Evolutionary conservation across 2,329 filamentous ascomycete species (phyloP), one percentile per base, ranked within the genome.

Genomic region (Waltergamsia citrina): DNA sequence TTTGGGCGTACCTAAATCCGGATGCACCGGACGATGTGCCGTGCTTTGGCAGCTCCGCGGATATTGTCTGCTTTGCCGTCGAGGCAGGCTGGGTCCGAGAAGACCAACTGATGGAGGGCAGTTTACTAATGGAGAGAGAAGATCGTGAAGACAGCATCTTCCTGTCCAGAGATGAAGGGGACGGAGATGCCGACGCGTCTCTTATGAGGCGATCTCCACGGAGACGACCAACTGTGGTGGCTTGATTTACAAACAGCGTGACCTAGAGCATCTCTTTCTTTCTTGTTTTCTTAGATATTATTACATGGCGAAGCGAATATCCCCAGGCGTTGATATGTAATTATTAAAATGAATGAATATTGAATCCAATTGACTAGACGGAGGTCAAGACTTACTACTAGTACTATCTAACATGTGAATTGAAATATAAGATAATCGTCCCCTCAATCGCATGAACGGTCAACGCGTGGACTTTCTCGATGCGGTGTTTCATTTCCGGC

Each of bases 41-140:
- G 7, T 65, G 64, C 21, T 77, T 78, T 43, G 61, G 61, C 3
- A 67, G 66, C 31, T 71, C 73, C 3, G 71, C 62, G 10, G 72
- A 76, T 39, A 59, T 76, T 14, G 68, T 77, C 21, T 56, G 63
- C 32, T 77, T 74, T 44, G 69, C 69, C 4, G 59, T 74, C 9
- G 72, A 77, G 50, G 60, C 68, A 2, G 71, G 70, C 6, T 78
- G 73, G 73, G 54, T 78, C 29, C 60, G 57, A 2, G 62, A 69
- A 43, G 61, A 61, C 14, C 71, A 78, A 50, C 47, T 78, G 26
- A 50, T 60, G 17, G 67, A 59, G 4, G 53, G 49, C 10, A 46
- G 47, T 10, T 61, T 57, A 9, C 40, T 59, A 23, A 23, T 60
- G 9, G 56, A 60, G 31, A 45, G 51, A 21, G 60, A 63, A 40